Evolutionary conservation across 768 basidiomycete genomes (phyloP).

Genomic region (Tubosaeta sp.): DNA sequence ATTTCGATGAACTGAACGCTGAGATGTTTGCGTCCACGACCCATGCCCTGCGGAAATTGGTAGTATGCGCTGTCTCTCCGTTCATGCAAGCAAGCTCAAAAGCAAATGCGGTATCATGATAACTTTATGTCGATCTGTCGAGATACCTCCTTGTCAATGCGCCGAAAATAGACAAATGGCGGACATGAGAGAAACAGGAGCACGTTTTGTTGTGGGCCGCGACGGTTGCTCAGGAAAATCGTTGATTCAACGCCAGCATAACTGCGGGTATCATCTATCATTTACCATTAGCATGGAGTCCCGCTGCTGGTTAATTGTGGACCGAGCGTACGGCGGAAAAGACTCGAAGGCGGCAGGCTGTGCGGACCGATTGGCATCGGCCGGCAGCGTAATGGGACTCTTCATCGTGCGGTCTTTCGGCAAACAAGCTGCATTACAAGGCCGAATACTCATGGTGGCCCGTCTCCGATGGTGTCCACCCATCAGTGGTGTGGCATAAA

Average conservation of each 20-base stretch:
- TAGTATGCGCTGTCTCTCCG: background rate
- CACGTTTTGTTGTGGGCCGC: background rate
- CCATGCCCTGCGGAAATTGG: background rate
- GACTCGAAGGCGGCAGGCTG: slow-evolving; percentile 8
- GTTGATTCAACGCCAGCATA: background rate
- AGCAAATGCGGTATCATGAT: background rate
- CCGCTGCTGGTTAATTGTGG: too few relatives aligned
- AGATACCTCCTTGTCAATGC: background rate
- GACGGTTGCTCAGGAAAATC: background rate
- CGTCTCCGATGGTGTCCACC: background rate
- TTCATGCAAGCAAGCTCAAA: background rate
- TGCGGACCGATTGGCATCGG: slow-evolving; percentile 23
- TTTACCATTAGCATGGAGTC: background rate
- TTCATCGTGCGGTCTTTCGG: background rate
- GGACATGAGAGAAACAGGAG: background rate
- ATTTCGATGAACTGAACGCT: background rate
- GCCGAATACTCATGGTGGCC: background rate
- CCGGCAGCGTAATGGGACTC: background rate
- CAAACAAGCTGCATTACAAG: background rate
- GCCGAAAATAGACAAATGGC: background rate
- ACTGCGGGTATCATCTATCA: background rate
- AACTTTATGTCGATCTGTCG: background rate
- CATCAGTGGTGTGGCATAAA: too few relatives aligned
- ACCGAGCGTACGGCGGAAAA: slow-evolving; percentile 23
- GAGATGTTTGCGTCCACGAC: background rate